These are phyloP conservation scores for Clavispora phyllophila DNA, from an alignment of 805 yeast species.

Conservation along the genomic window DNA sequence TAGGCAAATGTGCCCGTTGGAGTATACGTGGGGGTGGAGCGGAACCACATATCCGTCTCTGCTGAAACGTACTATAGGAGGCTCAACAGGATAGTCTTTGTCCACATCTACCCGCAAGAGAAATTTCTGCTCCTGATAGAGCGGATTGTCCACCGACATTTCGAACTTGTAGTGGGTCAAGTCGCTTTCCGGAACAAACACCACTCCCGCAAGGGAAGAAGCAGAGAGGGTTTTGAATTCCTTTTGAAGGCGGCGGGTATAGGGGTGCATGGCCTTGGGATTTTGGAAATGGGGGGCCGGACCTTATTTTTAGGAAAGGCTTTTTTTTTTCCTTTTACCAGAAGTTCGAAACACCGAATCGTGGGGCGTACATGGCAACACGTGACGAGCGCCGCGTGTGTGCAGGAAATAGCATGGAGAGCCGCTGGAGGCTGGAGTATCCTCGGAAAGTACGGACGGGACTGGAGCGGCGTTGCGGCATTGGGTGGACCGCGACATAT, in stretches of 20 bases:
- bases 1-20: constrained; percentile 76
- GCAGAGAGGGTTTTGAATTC: constrained; percentile 7
- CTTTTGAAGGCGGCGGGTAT: constrained; percentile 12
- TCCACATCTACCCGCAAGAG: constrained; percentile 8
- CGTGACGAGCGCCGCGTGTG: background rate
- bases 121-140: constrained; percentile 6
- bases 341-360: background rate
- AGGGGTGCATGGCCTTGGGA: too few relatives aligned
- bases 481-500: background rate
- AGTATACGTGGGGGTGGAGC: constrained; percentile 68
- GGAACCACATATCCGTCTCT: constrained; percentile 39
- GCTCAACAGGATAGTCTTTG: constrained; percentile 13
- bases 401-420: too few relatives aligned
- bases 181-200: constrained; percentile 7
- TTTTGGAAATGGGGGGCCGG: too few relatives aligned
- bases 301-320: too few relatives aligned
- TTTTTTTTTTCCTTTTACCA: background rate
- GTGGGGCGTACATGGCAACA: background rate
- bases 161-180: constrained; percentile 6
- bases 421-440: too few relatives aligned
- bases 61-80: constrained; percentile 13
- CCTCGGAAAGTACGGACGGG: background rate
- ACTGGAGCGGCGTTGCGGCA: background rate
- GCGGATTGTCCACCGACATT: constrained; percentile 7
- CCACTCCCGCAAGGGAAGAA: constrained; percentile 7